Evolutionary conservation across 164 flowering plant genomes (phyloP).

Genomic region (Litsea cubeba): DNA sequence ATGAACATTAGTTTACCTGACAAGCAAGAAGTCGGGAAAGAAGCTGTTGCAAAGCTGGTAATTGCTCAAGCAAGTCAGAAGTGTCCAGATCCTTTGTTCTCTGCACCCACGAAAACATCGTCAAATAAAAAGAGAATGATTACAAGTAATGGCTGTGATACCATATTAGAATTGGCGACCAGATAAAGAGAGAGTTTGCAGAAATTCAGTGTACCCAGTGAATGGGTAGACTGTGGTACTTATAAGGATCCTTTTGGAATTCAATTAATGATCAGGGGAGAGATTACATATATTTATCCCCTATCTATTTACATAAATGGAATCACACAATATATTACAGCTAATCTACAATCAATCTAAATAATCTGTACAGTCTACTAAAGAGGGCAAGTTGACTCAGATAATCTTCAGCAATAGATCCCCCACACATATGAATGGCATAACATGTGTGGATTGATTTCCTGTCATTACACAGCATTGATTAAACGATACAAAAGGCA

Average conservation of each 20-base stretch:
- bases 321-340: no score
- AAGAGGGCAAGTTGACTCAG: no score
- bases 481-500: no score
- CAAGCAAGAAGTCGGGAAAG: conserved; percentile 80
- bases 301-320: no score
- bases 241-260: neutral
- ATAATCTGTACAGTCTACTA: no score
- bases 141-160: neutral
- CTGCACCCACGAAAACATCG: conserved; percentile 32
- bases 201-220: neutral
- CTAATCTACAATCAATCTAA: no score
- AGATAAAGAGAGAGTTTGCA: neutral
- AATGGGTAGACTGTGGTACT: neutral
- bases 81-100: conserved; percentile 88
- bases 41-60: conserved; percentile 93
- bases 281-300: neutral
- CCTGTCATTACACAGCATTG: no score
- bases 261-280: neutral
- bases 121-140: neutral
- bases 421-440: no score
- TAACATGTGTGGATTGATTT: no score
- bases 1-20: conserved; percentile 45
- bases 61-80: conserved; percentile 78
- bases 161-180: neutral
- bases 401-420: no score